phyloP scores from a whole-genome alignment of 805 yeast genomes.

The Debaryomyces tyrocola region DNA sequence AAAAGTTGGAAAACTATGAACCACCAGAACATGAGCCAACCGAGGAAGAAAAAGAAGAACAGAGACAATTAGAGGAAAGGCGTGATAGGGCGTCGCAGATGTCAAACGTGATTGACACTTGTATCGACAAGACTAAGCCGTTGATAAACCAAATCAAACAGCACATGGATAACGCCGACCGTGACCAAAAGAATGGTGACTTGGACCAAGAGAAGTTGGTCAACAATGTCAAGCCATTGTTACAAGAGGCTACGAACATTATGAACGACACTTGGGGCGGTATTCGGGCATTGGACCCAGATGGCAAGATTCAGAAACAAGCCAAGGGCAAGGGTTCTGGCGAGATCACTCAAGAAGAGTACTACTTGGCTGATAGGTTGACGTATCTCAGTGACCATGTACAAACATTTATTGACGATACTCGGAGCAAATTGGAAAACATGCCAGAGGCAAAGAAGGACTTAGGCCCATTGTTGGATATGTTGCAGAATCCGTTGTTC shows the following conservation, averaged over 20 bases:
- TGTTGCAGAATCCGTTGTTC: not conserved
- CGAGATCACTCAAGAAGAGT: not conserved
- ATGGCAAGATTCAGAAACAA: slow-evolving; percentile 1
- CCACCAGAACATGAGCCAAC: slow-evolving; percentile 1
- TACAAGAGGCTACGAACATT: slow-evolving; percentile 1
- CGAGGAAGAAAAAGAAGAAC: slow-evolving; percentile 1
- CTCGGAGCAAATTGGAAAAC: slow-evolving; percentile 1
- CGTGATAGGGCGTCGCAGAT: not conserved
- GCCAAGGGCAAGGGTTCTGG: slow-evolving; percentile 1
- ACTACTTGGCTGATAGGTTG: slow-evolving; percentile 1
- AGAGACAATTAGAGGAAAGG: not conserved
- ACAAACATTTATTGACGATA: slow-evolving; percentile 1
- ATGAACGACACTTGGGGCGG: slow-evolving; percentile 1
- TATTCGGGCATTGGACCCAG: not conserved
- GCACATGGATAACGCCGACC: slow-evolving; percentile 1
- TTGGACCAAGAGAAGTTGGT: slow-evolving; percentile 1
- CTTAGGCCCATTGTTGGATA: not conserved
- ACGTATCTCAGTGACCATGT: slow-evolving; percentile 2
- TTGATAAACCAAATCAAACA: slow-evolving; percentile 1
- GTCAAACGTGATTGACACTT: not conserved
- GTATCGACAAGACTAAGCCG: slow-evolving; percentile 2
- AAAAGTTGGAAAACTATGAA: not conserved
- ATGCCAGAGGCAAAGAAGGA: slow-evolving; percentile 2
- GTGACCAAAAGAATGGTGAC: slow-evolving; percentile 1
- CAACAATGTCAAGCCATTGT: not conserved